These are phyloP conservation scores for Penicillium dipodomyicola DNA, from an alignment of 495 filamentous ascomycete genomes.

Conservation along the genomic window DNA sequence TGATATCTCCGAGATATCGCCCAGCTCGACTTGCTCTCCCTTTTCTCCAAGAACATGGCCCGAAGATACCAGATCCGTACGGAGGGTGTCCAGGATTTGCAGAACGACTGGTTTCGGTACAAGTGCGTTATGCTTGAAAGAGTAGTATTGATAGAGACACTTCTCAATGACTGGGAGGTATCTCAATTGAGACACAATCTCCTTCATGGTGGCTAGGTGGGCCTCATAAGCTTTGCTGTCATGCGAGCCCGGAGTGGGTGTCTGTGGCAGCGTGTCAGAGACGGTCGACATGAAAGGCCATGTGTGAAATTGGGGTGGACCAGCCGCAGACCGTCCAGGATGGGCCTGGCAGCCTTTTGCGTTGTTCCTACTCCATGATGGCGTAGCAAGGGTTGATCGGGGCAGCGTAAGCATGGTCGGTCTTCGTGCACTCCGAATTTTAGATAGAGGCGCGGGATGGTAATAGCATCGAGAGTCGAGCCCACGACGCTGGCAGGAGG, in stretches of 20 bases:
- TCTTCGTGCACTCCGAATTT: slow-evolving; percentile 9
- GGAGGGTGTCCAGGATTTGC: no score
- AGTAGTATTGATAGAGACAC: slow-evolving; percentile 17
- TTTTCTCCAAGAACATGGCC: no score
- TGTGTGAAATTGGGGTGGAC: slow-evolving; percentile 17
- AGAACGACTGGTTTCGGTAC: slow-evolving; percentile 5
- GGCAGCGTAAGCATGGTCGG: slow-evolving; percentile 2
- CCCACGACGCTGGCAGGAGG: slow-evolving; percentile 17
- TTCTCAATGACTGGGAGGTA: slow-evolving; percentile 22
- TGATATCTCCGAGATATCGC: no score
- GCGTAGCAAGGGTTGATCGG: slow-evolving; percentile 5
- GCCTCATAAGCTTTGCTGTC: slow-evolving; percentile 10
- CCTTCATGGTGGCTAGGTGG: slow-evolving; percentile 15
- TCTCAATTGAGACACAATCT: slow-evolving; percentile 17
- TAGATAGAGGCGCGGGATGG: slow-evolving; percentile 23
- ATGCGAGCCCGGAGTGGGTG: slow-evolving; percentile 2
- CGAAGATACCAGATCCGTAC: no score
- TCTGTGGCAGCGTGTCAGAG: slow-evolving; percentile 5
- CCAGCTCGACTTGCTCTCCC: no score
- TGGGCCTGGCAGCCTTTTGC: background rate
- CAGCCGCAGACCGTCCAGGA: slow-evolving; percentile 10
- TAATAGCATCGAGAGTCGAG: slow-evolving; percentile 20
- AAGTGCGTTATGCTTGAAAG: slow-evolving; percentile 12
- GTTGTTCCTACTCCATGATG: slow-evolving; percentile 3
- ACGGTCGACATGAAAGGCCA: slow-evolving; percentile 23